Percentiles rank a stretch among this genome's conserved stretches.
Conservation (phyloP, 176 grass and related monocot genomes). For the Elymus sibiricus region DNA sequence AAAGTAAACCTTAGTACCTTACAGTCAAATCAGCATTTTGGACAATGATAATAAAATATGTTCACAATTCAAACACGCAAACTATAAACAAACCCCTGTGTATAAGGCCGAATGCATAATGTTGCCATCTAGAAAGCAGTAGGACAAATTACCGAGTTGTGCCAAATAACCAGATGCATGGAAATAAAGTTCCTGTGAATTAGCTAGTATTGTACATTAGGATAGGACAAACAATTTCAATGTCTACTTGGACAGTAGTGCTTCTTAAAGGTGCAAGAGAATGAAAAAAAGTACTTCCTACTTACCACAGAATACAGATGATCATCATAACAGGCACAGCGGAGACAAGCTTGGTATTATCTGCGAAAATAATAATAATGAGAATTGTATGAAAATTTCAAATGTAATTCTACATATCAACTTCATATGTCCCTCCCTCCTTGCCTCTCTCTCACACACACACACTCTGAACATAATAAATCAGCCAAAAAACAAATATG, state of each 20-base stretch:
- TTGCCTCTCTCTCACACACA: background rate
- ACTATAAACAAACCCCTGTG: background rate
- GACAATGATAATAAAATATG: background rate
- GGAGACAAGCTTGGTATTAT: conserved; percentile 4
- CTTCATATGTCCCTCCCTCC: background rate
- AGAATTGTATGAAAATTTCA: background rate
- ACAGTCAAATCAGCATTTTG: background rate
- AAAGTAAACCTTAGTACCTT: background rate
- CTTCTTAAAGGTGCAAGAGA: background rate
- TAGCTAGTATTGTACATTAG: background rate
- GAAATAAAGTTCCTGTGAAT: background rate
- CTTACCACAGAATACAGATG: background rate
- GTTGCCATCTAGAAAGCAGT: background rate
- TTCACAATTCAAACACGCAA: background rate
- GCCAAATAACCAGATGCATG: background rate
- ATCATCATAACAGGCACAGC: background rate
- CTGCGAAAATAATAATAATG: background rate
- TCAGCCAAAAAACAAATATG: background rate
- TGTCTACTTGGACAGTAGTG: background rate
- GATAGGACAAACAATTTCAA: conserved; percentile 11
- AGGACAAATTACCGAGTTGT: background rate
- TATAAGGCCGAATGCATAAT: background rate
- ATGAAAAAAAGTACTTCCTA: background rate
- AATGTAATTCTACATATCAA: too few species aligned
- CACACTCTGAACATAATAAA: background rate